Conservation (phyloP, 75 land plant species). For the Larix kaempferi region DNA sequence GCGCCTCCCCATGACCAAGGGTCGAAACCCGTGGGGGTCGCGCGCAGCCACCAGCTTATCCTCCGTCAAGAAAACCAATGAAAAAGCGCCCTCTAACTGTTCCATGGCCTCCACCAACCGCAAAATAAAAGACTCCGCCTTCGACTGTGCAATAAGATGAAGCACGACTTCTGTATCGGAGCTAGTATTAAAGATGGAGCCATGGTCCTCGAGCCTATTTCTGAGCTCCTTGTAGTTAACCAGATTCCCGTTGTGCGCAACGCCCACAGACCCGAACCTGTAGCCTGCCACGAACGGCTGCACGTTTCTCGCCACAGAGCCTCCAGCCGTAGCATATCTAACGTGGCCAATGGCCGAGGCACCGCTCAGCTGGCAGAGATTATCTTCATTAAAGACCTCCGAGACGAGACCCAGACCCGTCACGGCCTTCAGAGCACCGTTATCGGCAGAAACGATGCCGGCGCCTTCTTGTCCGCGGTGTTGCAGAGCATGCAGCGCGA, state of each 20-base stretch:
- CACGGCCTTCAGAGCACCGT: slow-evolving; percentile 1
- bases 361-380: slow-evolving; percentile 12
- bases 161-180: slow-evolving; percentile 35
- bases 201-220: slow-evolving; percentile 13
- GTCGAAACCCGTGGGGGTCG: slow-evolving; percentile 90
- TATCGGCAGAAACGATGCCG: slow-evolving; percentile 18
- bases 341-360: slow-evolving; percentile 27
- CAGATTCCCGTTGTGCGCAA: slow-evolving; percentile 29
- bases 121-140: slow-evolving; percentile 28
- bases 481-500: slow-evolving; percentile 28
- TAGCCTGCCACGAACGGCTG: slow-evolving; percentile 24
- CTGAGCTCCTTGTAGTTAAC: slow-evolving; percentile 23
- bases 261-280: slow-evolving; percentile 22
- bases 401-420: slow-evolving; percentile 24
- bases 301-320: slow-evolving; percentile 17
- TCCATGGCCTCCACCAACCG: slow-evolving; percentile 43
- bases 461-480: slow-evolving; percentile 35
- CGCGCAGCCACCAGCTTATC: slow-evolving; percentile 89
- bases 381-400: slow-evolving; percentile 18
- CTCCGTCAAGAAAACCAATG: slow-evolving; percentile 73
- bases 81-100: slow-evolving; percentile 85
- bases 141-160: slow-evolving; percentile 44
- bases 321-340: slow-evolving; percentile 26
- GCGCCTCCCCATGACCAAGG: slow-evolving; percentile 83
- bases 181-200: slow-evolving; percentile 29